A percentile compares a stretch with the other conserved stretches of the same genome.
These are phyloP conservation scores for Bjerkandera adusta DNA, from an alignment of 1,284 basidiomycete species.

Conservation along the genomic window DNA sequence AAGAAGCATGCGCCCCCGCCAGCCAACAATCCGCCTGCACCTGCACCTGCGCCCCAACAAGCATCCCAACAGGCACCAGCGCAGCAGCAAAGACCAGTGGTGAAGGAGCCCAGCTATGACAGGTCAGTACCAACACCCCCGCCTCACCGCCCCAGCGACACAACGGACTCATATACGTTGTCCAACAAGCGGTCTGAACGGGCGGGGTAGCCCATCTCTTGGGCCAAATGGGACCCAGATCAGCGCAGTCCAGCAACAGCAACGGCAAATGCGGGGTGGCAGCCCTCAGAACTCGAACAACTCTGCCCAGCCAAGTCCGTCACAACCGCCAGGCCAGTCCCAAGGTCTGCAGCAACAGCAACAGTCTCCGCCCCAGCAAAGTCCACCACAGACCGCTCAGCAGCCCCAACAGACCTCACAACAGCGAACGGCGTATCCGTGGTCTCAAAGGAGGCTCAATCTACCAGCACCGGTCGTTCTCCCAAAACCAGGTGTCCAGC, in stretches of 20 bases:
- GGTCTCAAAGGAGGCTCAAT: constrained; percentile 69
- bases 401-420: constrained; percentile 26
- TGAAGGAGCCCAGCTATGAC: constrained; percentile 32
- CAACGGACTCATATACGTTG: constrained; percentile 16
- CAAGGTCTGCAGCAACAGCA: constrained; percentile 29
- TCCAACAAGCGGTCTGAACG: constrained; percentile 28
- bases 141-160: constrained; percentile 7
- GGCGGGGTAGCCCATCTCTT: constrained; percentile 30
- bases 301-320: constrained; percentile 14
- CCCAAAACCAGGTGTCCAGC: constrained; percentile 56
- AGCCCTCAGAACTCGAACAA: constrained; percentile 19
- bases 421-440: constrained; percentile 72
- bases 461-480: constrained; percentile 64
- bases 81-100: constrained; percentile 30
- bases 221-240: constrained; percentile 22
- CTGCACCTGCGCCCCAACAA: constrained; percentile 45
- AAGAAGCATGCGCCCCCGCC: constrained; percentile 60
- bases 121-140: constrained; percentile 21
- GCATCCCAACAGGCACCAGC: constrained; percentile 35
- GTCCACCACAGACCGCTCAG: constrained; percentile 25
- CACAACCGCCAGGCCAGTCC: constrained; percentile 24
- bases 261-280: constrained; percentile 20
- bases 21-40: constrained; percentile 55
- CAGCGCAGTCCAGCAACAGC: constrained; percentile 22
- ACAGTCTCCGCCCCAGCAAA: constrained; percentile 27